Base-by-base conservation (phyloP, 2,329 filamentous ascomycete genomes). In the Zalaria obscura region DNA sequence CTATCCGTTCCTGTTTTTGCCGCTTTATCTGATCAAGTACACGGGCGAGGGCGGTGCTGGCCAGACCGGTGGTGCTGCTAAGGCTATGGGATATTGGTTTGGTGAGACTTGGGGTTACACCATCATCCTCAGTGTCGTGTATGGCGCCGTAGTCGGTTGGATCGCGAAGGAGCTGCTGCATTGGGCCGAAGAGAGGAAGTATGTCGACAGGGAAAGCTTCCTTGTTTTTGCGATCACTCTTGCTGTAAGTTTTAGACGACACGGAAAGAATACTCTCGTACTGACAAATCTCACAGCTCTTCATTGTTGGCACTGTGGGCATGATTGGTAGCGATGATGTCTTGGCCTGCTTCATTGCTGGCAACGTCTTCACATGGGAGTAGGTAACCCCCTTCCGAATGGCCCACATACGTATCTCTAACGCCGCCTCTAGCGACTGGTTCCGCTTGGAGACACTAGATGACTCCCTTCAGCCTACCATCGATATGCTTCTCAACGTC, bases 401-500 rank as follows among this genome's bases (percentile, higher is more conserved):
- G 4, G 5, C 28, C 3, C 25, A 10, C 8, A 25, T 40, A 29
- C 31, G 8, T 25, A 3, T 26, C 5, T 5, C 9, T 29, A 18
- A 18, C 18, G 18, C 5, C 37, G 33, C 9, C n/a, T 26, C n/a
- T 31, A 70, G 69, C 56, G 86, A 93, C 61, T 93, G 85, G 86
- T 95, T 94, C 61, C 80, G 88, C 0, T 67, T 89, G 1, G 83
- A 93, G 59, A 95, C 88, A 0, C 67, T 81, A 51, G 88, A 94
- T 50, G 89, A 95, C 58, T 88, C 83, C 2, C 72, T 95, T n/a
- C 87, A 95, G 56, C 87, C 87, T 0, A 94, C 87, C 0, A 83
- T 95, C 36, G 87, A 95, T 58, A 93, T 94, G 86, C 70, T 95
- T 2, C 78, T 95, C 43, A 95, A 95, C 55, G 76, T 93, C 3